Base-by-base conservation (phyloP, 139 green algal genomes). In the Haematococcus sp. region DNA sequence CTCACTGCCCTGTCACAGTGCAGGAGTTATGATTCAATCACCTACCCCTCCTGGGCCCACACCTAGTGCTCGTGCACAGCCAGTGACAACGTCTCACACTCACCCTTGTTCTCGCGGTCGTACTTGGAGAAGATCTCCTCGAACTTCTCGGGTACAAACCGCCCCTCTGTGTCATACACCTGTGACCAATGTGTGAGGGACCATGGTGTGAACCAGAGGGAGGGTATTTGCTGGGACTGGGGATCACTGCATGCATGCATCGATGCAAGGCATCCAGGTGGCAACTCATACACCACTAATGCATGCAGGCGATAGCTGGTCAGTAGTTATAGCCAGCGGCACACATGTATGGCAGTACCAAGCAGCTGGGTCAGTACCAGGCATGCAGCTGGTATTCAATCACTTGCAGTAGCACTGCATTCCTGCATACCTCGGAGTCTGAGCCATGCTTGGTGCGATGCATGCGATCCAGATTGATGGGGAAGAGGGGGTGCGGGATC, bases 71-170 rank as follows among this genome's bases (percentile, higher is more conserved):
- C 77, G 25, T 32, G 34, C 55, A 70, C 59, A 19, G 22, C 61
- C 71, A 70, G 46, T 27, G 22, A 23, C 60, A 68, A 49, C 52
- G 11, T 9, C 15, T 60, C 15, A 7, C 4, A 27, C 52, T 27
- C 15, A 30, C 22, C 22, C 71, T 82, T 82, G 70, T 77, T 63
- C 34, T 82, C 77, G 2, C 49, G 13, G 40, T 60, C 59, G 58
- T 80, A 88, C 73, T 89, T 90, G 67, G 70, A 79, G 31, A 83
- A 89, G 30, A 88, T 76, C 73, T 84, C 43, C 65, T 86, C 83
- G 70, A 90, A 90, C 73, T 91, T 93, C 64, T 91, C 58, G 28
- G 88, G 88, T 63, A 91, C 80, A 68, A 89, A 93, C 59, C 89
- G 85, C 1, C 88, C 88, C 81, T 92, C 88, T 0, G 82, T 91